These are phyloP conservation scores for Elsinoe arachidis DNA, from an alignment of 2,329 filamentous ascomycete species.

Conservation along the genomic window DNA sequence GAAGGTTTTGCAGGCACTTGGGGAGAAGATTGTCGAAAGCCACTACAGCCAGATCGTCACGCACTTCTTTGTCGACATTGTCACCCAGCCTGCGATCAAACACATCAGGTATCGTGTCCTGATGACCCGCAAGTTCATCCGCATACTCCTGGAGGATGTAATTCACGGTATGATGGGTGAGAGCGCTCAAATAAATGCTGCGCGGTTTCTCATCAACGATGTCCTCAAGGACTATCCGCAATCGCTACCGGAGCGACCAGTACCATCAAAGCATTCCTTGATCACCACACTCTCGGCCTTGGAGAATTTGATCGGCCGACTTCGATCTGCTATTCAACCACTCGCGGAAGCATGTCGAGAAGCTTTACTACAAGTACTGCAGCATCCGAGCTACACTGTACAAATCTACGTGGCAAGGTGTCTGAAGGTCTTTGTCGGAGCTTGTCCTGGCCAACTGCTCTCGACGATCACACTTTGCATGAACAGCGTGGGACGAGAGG, in stretches of 20 bases:
- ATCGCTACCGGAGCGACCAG: constrained; percentile 72
- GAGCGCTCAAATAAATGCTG: constrained; percentile 75
- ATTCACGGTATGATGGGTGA: constrained; percentile 80
- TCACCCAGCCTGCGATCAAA: constrained; percentile 65
- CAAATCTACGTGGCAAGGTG: constrained; percentile 84
- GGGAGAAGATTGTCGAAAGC: constrained; percentile 71
- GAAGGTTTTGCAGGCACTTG: constrained; percentile 67
- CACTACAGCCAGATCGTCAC: constrained; percentile 75
- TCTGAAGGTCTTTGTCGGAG: constrained; percentile 76
- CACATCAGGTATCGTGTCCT: constrained; percentile 84
- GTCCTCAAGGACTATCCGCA: constrained; percentile 93
- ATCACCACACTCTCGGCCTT: constrained; percentile 72
- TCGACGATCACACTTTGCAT: constrained; percentile 91
- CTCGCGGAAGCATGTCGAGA: constrained; percentile 81
- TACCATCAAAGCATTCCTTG: constrained; percentile 80
- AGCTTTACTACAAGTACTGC: constrained; percentile 76
- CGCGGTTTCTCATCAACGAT: constrained; percentile 73
- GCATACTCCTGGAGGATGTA: constrained; percentile 74
- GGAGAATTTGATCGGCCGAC: constrained; percentile 63
- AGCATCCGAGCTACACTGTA: constrained; percentile 93
- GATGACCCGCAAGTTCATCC: constrained; percentile 74
- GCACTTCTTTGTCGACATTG: constrained; percentile 69
- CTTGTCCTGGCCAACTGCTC: constrained; percentile 84
- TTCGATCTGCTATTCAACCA: constrained; percentile 72
- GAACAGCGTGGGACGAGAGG: constrained; percentile 84